phyloP scores from a whole-genome alignment of 768 basidiomycete species.

The Naganishia kalamii region DNA sequence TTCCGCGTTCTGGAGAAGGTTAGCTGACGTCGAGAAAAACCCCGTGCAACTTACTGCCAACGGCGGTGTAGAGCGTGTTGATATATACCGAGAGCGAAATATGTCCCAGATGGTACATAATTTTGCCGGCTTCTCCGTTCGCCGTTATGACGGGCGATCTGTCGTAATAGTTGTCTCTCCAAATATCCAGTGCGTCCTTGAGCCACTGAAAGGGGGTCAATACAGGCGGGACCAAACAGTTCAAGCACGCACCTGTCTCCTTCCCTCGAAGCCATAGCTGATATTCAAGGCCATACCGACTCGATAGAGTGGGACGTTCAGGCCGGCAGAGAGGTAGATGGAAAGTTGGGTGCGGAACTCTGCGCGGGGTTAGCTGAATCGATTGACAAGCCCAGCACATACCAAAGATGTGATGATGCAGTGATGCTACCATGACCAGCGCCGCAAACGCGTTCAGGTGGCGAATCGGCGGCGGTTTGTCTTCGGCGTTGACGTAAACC shows the following conservation, averaged over 20 bases:
- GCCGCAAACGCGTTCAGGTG: conserved; percentile 18
- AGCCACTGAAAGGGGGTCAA: conserved; percentile 7
- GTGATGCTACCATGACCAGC: conserved; percentile 11
- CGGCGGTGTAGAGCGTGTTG: conserved; percentile 14
- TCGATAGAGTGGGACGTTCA: conserved; percentile 15
- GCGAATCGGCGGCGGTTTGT: conserved; percentile 10
- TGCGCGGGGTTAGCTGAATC: background rate
- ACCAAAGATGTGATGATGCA: conserved; percentile 20
- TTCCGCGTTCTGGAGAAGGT: conserved; percentile 1
- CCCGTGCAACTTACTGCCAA: conserved; percentile 9
- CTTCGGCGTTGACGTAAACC: conserved; percentile 8
- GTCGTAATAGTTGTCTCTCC: conserved; percentile 18
- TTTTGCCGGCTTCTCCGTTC: conserved; percentile 13
- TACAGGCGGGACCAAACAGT: background rate
- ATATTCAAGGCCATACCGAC: conserved; percentile 11
- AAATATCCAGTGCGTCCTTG: conserved; percentile 16
- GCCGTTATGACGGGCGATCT: conserved; percentile 3
- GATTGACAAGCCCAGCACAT: background rate
- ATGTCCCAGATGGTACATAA: conserved; percentile 18
- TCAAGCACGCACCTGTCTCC: conserved; percentile 9
- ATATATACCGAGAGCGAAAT: conserved; percentile 15
- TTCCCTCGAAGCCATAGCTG: conserved; percentile 18
- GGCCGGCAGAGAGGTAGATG: conserved; percentile 1
- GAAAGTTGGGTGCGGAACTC: conserved; percentile 17
- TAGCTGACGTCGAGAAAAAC: background rate